Percentiles rank a stretch among this genome's conserved stretches.
phyloP scores from a whole-genome alignment of 768 basidiomycete species.

The Punctularia strigosozonata region DNA sequence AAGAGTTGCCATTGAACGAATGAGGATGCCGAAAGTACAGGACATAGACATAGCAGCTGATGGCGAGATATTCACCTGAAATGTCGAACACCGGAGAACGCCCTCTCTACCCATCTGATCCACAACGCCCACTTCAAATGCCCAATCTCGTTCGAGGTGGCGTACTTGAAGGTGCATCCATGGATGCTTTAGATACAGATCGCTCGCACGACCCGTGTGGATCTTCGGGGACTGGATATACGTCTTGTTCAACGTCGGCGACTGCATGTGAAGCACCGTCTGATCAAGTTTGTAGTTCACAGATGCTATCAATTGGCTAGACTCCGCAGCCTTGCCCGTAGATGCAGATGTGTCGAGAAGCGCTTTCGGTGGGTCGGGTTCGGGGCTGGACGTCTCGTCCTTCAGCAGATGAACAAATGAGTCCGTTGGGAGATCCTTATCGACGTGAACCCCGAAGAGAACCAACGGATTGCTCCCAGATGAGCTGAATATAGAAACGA shows the following conservation, averaged over 20 bases:
- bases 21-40: slow-evolving; percentile 4
- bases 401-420: slow-evolving; percentile 56
- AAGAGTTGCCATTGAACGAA: slow-evolving; percentile 8
- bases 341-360: slow-evolving; percentile 31
- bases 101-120: slow-evolving; percentile 52
- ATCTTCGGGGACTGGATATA: slow-evolving; percentile 48
- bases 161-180: slow-evolving; percentile 74
- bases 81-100: slow-evolving; percentile 59
- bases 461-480: slow-evolving; percentile 50
- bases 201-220: slow-evolving; percentile 10
- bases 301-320: slow-evolving; percentile 19
- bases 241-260: slow-evolving; percentile 56
- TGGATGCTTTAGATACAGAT: slow-evolving; percentile 51
- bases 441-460: slow-evolving; percentile 38
- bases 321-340: slow-evolving; percentile 13
- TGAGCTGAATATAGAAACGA: slow-evolving; percentile 69
- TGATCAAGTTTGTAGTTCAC: slow-evolving; percentile 33
- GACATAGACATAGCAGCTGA: too few species aligned
- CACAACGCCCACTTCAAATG: slow-evolving; percentile 64
- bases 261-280: slow-evolving; percentile 71
- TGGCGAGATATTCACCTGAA: slow-evolving; percentile 52
- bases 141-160: slow-evolving; percentile 55
- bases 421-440: slow-evolving; percentile 41
- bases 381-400: slow-evolving; percentile 39
- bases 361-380: slow-evolving; percentile 31